Evolutionary conservation across 2,329 filamentous ascomycete genomes (phyloP), one percentile per base, ranked within the genome.

Genomic region (Leptodontidium sp.): DNA sequence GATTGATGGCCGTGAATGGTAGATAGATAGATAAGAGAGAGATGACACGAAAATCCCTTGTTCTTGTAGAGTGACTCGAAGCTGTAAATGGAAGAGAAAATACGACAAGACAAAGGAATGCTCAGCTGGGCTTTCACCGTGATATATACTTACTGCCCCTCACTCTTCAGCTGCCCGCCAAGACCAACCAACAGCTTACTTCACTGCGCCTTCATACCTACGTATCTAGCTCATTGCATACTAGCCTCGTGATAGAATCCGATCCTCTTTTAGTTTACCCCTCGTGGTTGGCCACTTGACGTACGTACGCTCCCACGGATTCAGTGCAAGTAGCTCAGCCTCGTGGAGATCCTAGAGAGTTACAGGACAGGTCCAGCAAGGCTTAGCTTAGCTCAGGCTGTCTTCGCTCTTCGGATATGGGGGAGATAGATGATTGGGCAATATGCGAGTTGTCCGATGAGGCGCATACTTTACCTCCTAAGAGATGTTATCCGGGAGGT

Each of bases 141-240:
- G 9, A 59, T 59, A 59, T 59, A 59, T 59, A 59, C 55, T 43
- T 43, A 43, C 21, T 45, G 35, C 32, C 55, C 55, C 50, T 53
- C 53, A 32, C 52, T 35, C 24, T 14, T 38, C 35, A 59, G 55
- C 55, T 43, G 21, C 21, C 35, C n/a, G 55, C 55, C 55, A 59
- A 59, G 55, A 43, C 1, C n/a, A 1, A 43, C 35, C 53, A 43
- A 59, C 35, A 43, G 35, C 55, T 24, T 15, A 43, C 32, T 58
- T 35, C 43, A 38, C 55, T 59, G 55, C 55, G 55, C 55, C 55
- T 43, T 40, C 35, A 21, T 21, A 21, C 21, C 21, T 21, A 21
- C 21, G 21, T 21, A 21, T 21, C 21, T 21, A 15, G 12, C 21
- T 43, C 55, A 24, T 11, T 38, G 21, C 35, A 12, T 58, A 40